Base-by-base conservation (phyloP, 2,329 filamentous ascomycete species). In the Trichoderma koningiopsis region DNA sequence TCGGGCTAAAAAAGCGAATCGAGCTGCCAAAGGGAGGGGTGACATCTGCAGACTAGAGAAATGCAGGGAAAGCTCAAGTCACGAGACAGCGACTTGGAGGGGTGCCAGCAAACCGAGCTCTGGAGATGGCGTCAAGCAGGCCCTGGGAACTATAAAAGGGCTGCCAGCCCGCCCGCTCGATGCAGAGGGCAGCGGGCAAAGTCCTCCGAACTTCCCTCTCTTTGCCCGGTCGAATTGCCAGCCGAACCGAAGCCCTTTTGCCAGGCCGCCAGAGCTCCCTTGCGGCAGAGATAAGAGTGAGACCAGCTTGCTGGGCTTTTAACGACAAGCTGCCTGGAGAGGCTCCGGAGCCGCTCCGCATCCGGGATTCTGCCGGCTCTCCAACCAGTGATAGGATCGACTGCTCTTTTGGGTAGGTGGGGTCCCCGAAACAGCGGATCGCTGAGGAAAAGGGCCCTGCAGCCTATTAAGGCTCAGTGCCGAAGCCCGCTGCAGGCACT, bases 71-170 rank as follows among this genome's bases (percentile, higher is more conserved):
- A 64, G 37, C 29, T 24, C 58, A 68, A 52, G 68, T 70, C 68
- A 70, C 68, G 68, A 68, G 68, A 69, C 33, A 24, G 52, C 40
- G 53, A 49, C 53, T 33, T 69, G 68, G 66, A 56, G 58, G 55
- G 40, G 53, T 40, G 61, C 49, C 65, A 53, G 59, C 67, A 64
- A 37, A 47, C 6, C 6, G 27, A 63, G 59, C 37, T 35, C 35
- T 68, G 49, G 53, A 55, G 68, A 69, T 69, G 68, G 68, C 68
- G 60, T 69, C 61, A 66, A 65, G 49, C 58, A n/a, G 53, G 37
- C 43, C 27, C 49, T 13, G 49, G 69, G 59, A 70, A 68, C 37
- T 70, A 70, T 70, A 70, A 70, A 70, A 70, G 69, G 69, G 65
- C 57, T 52, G 35, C 53, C 33, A 64, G 43, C 52, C 69, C 68